phyloP scores from a whole-genome alignment of 2,329 filamentous ascomycete species.

The Chaetomiaceae sp. region DNA sequence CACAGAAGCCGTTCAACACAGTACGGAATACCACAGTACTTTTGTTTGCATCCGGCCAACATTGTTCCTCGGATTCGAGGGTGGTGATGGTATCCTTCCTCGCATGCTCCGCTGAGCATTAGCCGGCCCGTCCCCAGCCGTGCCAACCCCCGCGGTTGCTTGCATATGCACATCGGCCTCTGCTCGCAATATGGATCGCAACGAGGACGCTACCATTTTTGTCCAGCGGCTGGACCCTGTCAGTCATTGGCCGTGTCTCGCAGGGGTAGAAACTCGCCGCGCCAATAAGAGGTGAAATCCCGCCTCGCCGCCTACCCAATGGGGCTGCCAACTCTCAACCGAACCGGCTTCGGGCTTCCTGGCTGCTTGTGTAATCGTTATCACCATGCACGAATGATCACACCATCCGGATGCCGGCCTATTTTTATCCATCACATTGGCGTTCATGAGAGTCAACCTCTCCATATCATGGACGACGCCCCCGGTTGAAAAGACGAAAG shows the following conservation, averaged over 20 bases:
- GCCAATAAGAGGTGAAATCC: neutral
- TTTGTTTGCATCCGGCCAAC: no score
- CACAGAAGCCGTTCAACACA: no score
- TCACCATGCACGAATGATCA: neutral
- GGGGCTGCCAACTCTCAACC: neutral
- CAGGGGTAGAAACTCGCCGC: neutral
- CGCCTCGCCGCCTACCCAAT: neutral
- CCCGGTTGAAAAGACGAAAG: neutral
- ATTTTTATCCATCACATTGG: conserved; percentile 2
- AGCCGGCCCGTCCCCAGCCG: conserved; percentile 12
- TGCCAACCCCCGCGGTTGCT: conserved; percentile 5
- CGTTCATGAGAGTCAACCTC: neutral
- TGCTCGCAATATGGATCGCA: conserved; percentile 1
- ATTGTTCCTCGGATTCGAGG: no score
- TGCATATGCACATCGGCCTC: conserved; percentile 19
- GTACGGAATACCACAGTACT: no score
- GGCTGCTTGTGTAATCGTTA: neutral
- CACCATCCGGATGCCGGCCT: neutral
- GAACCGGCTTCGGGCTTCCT: neutral
- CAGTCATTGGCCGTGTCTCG: conserved; percentile 6
- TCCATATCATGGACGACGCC: conserved; percentile 3
- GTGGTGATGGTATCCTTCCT: neutral
- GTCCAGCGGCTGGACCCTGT: conserved; percentile 6
- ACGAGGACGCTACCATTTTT: no score
- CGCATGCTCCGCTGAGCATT: neutral